Conservation (phyloP, 352 stramenopile genomes). For the Phytophthora multivora region DNA sequence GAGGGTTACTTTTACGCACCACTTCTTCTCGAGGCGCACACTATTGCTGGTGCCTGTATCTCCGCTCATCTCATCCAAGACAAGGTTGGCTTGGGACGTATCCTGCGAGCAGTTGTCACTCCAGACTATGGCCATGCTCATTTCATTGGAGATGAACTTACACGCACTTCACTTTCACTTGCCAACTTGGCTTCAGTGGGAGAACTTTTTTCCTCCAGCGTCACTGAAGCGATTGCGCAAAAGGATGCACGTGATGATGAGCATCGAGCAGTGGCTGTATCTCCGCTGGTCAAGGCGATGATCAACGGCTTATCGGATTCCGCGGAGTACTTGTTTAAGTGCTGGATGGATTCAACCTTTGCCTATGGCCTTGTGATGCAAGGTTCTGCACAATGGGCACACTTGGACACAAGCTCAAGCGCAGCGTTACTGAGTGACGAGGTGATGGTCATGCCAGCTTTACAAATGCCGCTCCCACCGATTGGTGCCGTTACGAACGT, state of each 20-base stretch:
- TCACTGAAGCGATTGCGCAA: slow-evolving; percentile 34
- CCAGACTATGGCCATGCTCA: slow-evolving; percentile 69
- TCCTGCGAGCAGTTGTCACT: slow-evolving; percentile 62
- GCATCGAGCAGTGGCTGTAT: slow-evolving; percentile 19
- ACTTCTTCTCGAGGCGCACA: slow-evolving; percentile 72
- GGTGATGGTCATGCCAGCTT: slow-evolving; percentile 30
- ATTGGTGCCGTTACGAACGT: slow-evolving; percentile 5
- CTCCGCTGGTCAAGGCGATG: slow-evolving; percentile 63
- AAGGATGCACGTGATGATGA: slow-evolving; percentile 32
- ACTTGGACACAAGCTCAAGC: slow-evolving; percentile 14
- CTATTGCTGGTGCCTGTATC: slow-evolving; percentile 58
- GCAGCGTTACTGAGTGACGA: slow-evolving; percentile 17
- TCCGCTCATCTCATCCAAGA: slow-evolving; percentile 66
- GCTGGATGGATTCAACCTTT: slow-evolving; percentile 57
- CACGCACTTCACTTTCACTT: slow-evolving; percentile 54
- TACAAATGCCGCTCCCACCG: slow-evolving; percentile 39
- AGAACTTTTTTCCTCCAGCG: slow-evolving; percentile 55
- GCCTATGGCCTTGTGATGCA: slow-evolving; percentile 57
- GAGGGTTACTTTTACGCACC: slow-evolving; percentile 59
- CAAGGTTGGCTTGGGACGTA: slow-evolving; percentile 69
- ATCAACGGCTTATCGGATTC: slow-evolving; percentile 45
- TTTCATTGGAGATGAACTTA: slow-evolving; percentile 66
- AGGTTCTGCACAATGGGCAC: slow-evolving; percentile 41
- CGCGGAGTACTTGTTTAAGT: slow-evolving; percentile 50
- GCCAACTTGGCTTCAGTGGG: slow-evolving; percentile 70